Percentiles rank a stretch among this genome's conserved stretches.
These are phyloP conservation scores for Paramecium tetraurelia DNA, from an alignment of 73 alveolate species.

Conservation along the genomic window DNA sequence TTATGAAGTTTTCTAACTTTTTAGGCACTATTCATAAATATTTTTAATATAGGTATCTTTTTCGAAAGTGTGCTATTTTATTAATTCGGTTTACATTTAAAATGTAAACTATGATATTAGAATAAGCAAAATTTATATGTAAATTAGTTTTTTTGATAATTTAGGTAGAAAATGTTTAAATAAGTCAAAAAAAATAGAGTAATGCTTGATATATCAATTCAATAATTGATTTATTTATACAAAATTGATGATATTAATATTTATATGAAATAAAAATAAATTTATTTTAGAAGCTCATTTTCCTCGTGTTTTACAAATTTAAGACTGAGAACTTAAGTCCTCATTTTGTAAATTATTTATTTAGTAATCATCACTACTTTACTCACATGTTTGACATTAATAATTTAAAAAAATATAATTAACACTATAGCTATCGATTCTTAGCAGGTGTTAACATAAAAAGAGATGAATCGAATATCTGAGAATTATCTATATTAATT, in stretches of 20 bases:
- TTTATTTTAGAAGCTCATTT: not conserved
- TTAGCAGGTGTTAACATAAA: not conserved
- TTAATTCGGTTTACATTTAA: too few relatives aligned
- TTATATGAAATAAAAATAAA: not conserved
- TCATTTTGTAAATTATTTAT: not conserved
- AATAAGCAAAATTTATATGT: too few relatives aligned
- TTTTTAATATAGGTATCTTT: not conserved
- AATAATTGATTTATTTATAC: not conserved
- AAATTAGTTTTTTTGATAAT: not conserved
- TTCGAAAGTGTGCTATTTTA: not conserved
- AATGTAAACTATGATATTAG: not conserved
- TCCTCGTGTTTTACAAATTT: not conserved
- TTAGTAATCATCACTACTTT: not conserved
- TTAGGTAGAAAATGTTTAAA: not conserved
- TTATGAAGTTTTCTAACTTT: not conserved
- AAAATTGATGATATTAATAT: not conserved
- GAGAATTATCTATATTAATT: not conserved
- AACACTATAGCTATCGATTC: not conserved
- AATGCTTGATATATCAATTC: not conserved
- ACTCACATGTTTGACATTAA: not conserved
- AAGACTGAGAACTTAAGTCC: not conserved
- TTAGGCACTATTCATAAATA: not conserved
- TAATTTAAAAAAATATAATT: not conserved
- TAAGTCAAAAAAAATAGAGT: not conserved
- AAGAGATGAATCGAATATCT: not conserved